Conservation (phyloP, 164 flowering plant genomes). For the Dillenia turbinata region DNA sequence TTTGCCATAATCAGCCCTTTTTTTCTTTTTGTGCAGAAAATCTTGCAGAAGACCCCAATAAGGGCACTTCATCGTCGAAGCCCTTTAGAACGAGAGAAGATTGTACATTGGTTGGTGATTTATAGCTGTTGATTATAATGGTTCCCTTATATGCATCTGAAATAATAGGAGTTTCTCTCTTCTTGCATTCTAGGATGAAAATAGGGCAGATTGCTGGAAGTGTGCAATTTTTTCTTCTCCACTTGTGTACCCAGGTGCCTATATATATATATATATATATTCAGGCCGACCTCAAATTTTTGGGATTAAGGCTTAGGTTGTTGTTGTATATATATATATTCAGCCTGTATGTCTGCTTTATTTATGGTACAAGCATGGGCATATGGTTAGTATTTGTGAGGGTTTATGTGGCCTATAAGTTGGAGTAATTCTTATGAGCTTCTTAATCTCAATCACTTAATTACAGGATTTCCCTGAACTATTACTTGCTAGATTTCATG, state of each 20-base stretch:
- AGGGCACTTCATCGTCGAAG: slow-evolving; percentile 98
- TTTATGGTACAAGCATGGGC: no score
- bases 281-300: no score
- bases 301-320: no score
- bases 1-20: not conserved
- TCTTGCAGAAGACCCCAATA: slow-evolving; percentile 81
- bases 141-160: slow-evolving; percentile 1
- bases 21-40: slow-evolving; percentile 35
- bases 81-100: slow-evolving; percentile 84
- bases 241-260: slow-evolving; percentile 88
- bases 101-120: slow-evolving; percentile 71
- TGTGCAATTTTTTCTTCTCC: slow-evolving; percentile 80
- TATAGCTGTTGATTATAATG: not conserved
- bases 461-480: no score
- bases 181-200: slow-evolving; percentile 59
- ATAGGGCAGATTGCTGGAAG: slow-evolving; percentile 66
- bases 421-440: no score
- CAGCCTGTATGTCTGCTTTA: no score
- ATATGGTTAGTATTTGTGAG: no score
- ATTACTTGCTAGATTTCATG: no score
- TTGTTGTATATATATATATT: no score
- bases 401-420: no score
- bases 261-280: no score
- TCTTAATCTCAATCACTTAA: no score
- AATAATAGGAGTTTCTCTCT: slow-evolving; percentile 6